Percentiles rank a stretch among this genome's conserved stretches.
Conservation (phyloP, 176 grass and related monocot genomes). For the Aegilops tauschii region DNA sequence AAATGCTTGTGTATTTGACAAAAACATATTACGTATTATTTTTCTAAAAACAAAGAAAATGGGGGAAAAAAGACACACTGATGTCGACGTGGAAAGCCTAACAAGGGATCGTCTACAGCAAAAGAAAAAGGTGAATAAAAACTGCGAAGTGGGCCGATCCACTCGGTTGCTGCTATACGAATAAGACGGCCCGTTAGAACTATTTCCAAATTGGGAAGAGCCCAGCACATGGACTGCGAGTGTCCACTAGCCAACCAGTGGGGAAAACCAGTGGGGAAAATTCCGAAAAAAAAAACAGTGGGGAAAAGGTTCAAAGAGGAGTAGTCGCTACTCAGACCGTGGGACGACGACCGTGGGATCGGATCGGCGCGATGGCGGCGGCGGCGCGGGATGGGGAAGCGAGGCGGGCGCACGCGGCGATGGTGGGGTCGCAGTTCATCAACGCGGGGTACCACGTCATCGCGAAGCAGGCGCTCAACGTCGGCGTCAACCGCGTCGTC, state of each 20-base stretch:
- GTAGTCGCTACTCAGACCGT: slow-evolving; percentile 6
- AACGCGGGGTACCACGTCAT: slow-evolving; percentile 82
- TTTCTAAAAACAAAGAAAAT: too few relatives aligned
- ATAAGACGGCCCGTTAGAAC: too few relatives aligned
- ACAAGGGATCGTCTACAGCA: too few relatives aligned
- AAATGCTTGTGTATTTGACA: too few relatives aligned
- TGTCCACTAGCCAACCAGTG: neutral
- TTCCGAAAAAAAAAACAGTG: neutral
- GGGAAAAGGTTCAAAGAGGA: slow-evolving; percentile 4
- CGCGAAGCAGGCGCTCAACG: slow-evolving; percentile 77
- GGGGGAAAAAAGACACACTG: too few relatives aligned
- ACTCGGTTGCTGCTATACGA: too few relatives aligned
- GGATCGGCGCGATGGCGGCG: slow-evolving; percentile 37
- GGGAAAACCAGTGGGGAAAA: neutral
- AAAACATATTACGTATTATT: too few relatives aligned
- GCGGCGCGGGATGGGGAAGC: slow-evolving; percentile 4
- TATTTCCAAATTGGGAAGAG: neutral
- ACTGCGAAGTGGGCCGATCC: too few relatives aligned
- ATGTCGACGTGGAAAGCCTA: too few relatives aligned
- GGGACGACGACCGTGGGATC: slow-evolving; percentile 1
- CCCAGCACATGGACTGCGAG: neutral
- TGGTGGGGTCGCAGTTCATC: slow-evolving; percentile 60
- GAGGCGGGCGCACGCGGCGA: slow-evolving; percentile 54
- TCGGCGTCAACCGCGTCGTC: slow-evolving; percentile 74
- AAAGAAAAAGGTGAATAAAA: too few relatives aligned